Evolutionary conservation across 2,329 filamentous ascomycete species (phyloP), one percentile per base, ranked within the genome.

Genomic region (Sclerotinia trifoliorum): DNA sequence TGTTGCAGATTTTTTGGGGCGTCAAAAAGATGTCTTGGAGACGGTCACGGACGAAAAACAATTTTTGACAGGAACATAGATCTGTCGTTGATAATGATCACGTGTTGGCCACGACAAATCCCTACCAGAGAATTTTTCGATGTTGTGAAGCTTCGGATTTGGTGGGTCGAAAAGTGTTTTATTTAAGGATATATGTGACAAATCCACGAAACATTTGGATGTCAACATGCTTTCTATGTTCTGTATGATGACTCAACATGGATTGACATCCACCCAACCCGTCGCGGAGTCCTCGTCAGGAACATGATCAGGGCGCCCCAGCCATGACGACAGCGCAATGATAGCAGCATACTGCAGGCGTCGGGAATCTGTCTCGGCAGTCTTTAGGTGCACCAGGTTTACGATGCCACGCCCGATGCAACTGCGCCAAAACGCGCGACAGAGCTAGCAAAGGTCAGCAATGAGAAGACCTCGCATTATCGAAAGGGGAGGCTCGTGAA

Each of bases 11-110:
- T 49, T 49, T 29, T 51, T 62, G 39, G 52, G 52, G 52, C 21
- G 26, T 32, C 29, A 62, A 49, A 39, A 49, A 35, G 58, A 39
- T 62, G 58, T 62, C 58, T 62, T 62, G 58, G 58, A 39, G 58
- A 62, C 24, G 29, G 29, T 39, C 58, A 62, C 58, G 29, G 58
- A 35, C 49, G 26, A 35, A 46, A 48, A 61, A n/a, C 26, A 61
- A 24, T 13, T 49, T 29, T 61, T 57, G 55, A 35, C 55, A 26
- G 42, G 35, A 26, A 57, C 35, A 57, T 44, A 42, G n/a, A 57
- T 57, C 35, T 24, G 42, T 57, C 44, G 44, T 49, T 35, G 48
- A 35, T 3, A 29, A 24, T 24, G 58, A 39, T 62, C 58, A 62
- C 58, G 58, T 62, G 58, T 10, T 51, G 3, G 2, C 46, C 6